phyloP scores from a whole-genome alignment of 2,329 filamentous ascomycete genomes.

The Pezicula neosporulosa region DNA sequence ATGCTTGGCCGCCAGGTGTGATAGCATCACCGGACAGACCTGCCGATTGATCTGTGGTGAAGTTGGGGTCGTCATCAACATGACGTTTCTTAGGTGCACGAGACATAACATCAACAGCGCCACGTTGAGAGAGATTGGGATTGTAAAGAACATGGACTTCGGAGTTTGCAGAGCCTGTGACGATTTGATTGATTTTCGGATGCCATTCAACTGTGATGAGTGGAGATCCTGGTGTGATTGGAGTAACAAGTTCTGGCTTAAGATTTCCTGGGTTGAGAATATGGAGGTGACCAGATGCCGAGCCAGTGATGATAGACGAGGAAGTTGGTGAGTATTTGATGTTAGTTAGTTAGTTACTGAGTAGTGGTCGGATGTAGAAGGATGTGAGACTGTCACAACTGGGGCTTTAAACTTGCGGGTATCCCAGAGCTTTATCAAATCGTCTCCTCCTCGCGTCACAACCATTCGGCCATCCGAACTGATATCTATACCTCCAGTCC shows the following conservation, averaged over 20 bases:
- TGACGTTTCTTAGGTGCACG: conserved; percentile 93
- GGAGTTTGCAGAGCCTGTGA: conserved; percentile 88
- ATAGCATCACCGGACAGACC: conserved; percentile 84
- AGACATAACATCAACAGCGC: conserved; percentile 86
- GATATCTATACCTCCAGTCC: conserved; percentile 90
- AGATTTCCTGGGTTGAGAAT: conserved; percentile 93
- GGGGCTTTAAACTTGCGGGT: conserved; percentile 92
- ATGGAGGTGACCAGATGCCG: conserved; percentile 79
- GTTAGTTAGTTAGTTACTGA: conserved; percentile 78
- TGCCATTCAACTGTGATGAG: conserved; percentile 90
- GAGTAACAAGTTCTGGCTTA: conserved; percentile 77
- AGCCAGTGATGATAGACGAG: conserved; percentile 84
- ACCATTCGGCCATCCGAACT: conserved; percentile 88
- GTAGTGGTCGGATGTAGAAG: conserved; percentile 80
- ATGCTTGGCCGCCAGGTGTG: conserved; percentile 62
- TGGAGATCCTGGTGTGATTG: conserved; percentile 80
- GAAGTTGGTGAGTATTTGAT: conserved; percentile 87
- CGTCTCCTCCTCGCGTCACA: conserved; percentile 85
- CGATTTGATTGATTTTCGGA: conserved; percentile 89
- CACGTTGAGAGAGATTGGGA: conserved; percentile 74
- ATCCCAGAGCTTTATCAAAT: conserved; percentile 95
- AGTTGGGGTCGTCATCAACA: conserved; percentile 84
- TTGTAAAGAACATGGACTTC: conserved; percentile 90
- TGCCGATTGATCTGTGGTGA: conserved; percentile 79
- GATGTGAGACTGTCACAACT: conserved; percentile 73